Base-by-base conservation (phyloP, 345 rosid species). In the Citrus inodora region DNA sequence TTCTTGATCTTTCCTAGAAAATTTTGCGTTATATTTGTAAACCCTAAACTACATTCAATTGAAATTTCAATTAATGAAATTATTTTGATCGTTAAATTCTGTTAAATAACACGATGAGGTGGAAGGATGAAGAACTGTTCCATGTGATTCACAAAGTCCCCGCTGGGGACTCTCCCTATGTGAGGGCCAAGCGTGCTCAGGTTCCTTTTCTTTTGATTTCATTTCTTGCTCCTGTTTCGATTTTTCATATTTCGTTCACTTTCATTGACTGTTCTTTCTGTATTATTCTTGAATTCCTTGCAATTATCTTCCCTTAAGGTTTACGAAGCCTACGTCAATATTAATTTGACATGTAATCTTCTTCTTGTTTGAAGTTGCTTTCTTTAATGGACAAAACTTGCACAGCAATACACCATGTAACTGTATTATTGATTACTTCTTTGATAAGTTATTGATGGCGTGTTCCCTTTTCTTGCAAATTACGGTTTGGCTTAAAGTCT, bases 141-240 rank as follows among this genome's bases (percentile, higher is more conserved):
- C 94, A 92, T 82, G 89, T 85, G 60, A 77, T 87, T 32, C 91
- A 90, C 79, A 92, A 92, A 74, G 97, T 92, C n/a, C 97, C 97
- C 9, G 78, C 88, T 17, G 90, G 92, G 28, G 90, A 92, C 77
- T 92, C 97, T 62, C 97, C 97, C 56, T 92, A 92, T 75, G 94
- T 88, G 79, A 88, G 83, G 85, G 97, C 97, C 70, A 92, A 92
- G 81, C 94, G 87, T 67, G 89, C 88, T 32, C 97, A 92, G 92
- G 97, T 88, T 32, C 35, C 68, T 14, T 11, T 4, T 38, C 66
- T 62, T 62, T 62, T 4, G 66, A 62, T 9, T 62, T 28, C 35
- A 11, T 55, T 8, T 40, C 28, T 56, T n/a, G 42, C 24, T 55
- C 74, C 37, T 53, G 21, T 53, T 53, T 53, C 58, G 22, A 53